Conservation (phyloP, 2,329 filamentous ascomycete species). For the Epichloe baconii region DNA sequence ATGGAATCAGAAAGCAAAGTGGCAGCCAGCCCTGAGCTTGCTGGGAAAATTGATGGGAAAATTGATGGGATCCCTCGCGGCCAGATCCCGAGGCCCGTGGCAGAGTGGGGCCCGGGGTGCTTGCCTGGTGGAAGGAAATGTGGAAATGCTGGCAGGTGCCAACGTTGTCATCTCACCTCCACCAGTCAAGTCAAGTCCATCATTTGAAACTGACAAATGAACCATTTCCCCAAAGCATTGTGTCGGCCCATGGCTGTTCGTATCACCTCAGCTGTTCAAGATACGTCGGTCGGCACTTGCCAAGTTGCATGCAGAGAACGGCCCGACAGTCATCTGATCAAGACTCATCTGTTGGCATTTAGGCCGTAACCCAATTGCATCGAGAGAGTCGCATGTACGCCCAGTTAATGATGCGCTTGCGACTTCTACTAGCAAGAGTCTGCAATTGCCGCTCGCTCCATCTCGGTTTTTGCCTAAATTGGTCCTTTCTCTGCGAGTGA, state of each 20-base stretch:
- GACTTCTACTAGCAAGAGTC: background rate
- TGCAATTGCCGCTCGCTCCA: background rate
- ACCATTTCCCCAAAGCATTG: too few species aligned
- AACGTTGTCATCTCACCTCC: background rate
- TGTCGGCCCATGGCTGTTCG: background rate
- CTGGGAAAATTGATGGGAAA: too few species aligned
- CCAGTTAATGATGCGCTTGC: background rate
- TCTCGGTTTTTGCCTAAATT: background rate
- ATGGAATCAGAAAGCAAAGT: background rate
- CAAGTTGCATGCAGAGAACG: background rate
- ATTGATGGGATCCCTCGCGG: background rate
- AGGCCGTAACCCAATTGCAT: conserved; percentile 2
- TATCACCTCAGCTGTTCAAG: background rate
- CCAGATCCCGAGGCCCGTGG: background rate
- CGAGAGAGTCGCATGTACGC: background rate
- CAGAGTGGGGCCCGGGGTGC: background rate
- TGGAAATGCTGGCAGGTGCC: too few species aligned
- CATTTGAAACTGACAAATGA: background rate
- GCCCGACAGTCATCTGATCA: background rate
- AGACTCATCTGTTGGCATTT: background rate
- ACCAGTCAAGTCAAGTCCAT: background rate
- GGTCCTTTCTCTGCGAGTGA: background rate
- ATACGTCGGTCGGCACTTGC: background rate
- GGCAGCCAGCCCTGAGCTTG: background rate
- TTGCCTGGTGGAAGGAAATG: too few species aligned